phyloP scores from a whole-genome alignment of 2,329 filamentous ascomycete genomes.

The Orbilia blumenaviensis region DNA sequence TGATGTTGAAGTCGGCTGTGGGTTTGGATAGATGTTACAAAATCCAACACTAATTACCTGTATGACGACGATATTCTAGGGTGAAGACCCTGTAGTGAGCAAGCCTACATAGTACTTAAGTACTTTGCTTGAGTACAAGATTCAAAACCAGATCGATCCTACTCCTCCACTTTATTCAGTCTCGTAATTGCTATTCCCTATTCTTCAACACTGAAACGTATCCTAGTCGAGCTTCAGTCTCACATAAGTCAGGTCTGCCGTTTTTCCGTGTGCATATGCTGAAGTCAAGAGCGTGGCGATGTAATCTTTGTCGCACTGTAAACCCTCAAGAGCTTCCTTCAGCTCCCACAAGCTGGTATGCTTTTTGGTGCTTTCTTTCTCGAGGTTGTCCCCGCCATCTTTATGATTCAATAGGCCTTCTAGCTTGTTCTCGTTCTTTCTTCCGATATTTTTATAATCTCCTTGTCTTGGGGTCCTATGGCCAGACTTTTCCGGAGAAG shows the following conservation, averaged over 20 bases:
- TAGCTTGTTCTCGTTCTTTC: background rate
- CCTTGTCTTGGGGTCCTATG: background rate
- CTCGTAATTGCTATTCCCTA: too few species aligned
- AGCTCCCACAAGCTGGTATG: background rate
- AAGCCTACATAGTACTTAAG: too few species aligned
- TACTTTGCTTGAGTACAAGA: too few species aligned
- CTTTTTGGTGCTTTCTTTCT: background rate
- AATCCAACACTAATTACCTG: too few species aligned
- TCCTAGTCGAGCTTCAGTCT: constrained; percentile 1
- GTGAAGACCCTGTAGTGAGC: too few species aligned
- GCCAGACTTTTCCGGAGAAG: background rate
- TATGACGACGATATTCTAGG: too few species aligned
- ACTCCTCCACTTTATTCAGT: too few species aligned
- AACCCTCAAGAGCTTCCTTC: constrained; percentile 23
- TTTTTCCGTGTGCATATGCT: background rate
- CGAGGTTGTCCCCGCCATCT: background rate
- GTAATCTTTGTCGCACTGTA: constrained; percentile 29
- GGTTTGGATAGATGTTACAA: too few species aligned
- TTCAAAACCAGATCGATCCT: too few species aligned
- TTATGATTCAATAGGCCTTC: background rate
- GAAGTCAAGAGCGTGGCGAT: constrained; percentile 21
- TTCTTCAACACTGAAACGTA: too few species aligned
- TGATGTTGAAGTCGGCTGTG: too few species aligned
- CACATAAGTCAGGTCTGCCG: constrained; percentile 25
- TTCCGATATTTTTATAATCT: background rate